These are phyloP conservation scores for Eucalyptus erythrocorys DNA, from an alignment of 345 rosid genomes.

Conservation along the genomic window DNA sequence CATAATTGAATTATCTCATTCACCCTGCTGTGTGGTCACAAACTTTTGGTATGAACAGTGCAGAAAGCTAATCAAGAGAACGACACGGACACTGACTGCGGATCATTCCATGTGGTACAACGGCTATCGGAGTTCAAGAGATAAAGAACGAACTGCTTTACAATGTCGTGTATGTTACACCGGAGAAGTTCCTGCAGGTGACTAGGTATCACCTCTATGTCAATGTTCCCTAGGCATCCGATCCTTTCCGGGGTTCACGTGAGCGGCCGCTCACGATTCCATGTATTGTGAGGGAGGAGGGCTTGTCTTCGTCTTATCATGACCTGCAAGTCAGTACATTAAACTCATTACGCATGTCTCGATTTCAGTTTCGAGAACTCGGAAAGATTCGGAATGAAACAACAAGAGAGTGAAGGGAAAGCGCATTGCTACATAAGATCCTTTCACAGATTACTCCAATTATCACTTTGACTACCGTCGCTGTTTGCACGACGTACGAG, in stretches of 20 bases:
- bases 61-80: neutral
- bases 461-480: neutral
- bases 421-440: neutral
- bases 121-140: neutral
- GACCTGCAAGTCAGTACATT: conserved; percentile 26
- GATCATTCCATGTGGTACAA: neutral
- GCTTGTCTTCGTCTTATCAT: conserved; percentile 64
- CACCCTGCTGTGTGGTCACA: neutral
- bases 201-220: neutral
- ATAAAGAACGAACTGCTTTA: neutral
- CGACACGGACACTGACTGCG: neutral
- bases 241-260: neutral
- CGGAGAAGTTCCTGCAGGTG: neutral
- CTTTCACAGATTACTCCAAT: neutral
- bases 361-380: neutral
- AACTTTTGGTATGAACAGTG: neutral
- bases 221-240: neutral
- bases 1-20: neutral
- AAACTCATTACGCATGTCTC: neutral
- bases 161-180: neutral
- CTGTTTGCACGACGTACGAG: neutral
- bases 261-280: conserved; percentile 36
- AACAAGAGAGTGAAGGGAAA: neutral
- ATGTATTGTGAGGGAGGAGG: conserved; percentile 80
- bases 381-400: neutral